Conservation (phyloP, 805 yeast genomes). For the Suhomyces faveliae region DNA sequence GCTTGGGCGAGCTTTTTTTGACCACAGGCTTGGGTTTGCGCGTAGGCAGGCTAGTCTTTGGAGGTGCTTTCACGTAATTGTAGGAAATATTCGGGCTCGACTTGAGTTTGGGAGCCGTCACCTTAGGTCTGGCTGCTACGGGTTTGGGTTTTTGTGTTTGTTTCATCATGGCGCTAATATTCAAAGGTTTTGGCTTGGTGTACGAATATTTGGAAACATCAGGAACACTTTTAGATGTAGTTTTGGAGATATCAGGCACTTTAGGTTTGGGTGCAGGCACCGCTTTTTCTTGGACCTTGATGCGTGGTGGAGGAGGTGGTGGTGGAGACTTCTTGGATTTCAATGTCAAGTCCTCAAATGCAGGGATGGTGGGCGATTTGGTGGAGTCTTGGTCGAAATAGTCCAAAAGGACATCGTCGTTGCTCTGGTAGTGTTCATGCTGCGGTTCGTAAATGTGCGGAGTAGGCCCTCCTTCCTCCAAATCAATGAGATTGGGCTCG, state of each 20-base stretch:
- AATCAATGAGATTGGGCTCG: constrained; percentile 65
- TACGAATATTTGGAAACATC: constrained; percentile 30
- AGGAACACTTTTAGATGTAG: background rate
- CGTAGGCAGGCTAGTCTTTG: constrained; percentile 2
- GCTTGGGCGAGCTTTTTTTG: constrained; percentile 1
- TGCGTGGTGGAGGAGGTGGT: constrained; percentile 16
- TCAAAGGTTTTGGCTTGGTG: constrained; percentile 40
- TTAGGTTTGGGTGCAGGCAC: background rate
- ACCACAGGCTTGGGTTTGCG: constrained; percentile 1
- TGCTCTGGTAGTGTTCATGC: background rate
- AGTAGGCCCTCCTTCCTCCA: constrained; percentile 55
- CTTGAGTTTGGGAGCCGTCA: constrained; percentile 1
- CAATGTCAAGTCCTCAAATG: constrained; percentile 24
- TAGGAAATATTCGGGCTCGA: constrained; percentile 12
- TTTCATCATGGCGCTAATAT: constrained; percentile 34
- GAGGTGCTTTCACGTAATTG: constrained; percentile 13
- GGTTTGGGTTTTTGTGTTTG: constrained; percentile 5
- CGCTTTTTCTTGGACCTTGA: background rate
- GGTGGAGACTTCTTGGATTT: constrained; percentile 10
- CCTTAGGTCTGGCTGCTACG: constrained; percentile 1
- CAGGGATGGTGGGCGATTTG: constrained; percentile 7
- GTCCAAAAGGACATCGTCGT: constrained; percentile 8
- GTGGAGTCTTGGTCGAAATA: constrained; percentile 6
- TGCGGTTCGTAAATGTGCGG: background rate
- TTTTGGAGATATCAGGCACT: constrained; percentile 1